Conservation (phyloP, 805 yeast species). For the Candida manassasensis region DNA sequence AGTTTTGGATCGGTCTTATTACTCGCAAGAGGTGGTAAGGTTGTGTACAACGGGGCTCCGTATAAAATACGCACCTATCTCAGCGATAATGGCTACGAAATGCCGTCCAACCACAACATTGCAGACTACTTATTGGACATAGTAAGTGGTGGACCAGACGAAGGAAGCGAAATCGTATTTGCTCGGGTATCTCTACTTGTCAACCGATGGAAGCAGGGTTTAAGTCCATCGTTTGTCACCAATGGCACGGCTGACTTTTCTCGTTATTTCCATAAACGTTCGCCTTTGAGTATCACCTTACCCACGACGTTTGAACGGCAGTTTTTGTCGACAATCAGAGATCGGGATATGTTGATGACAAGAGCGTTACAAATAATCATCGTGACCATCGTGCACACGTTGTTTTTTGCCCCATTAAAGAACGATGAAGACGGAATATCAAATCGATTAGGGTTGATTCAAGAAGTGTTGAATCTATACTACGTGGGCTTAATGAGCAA, state of each 20-base stretch:
- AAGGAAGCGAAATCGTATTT: conserved; percentile 16
- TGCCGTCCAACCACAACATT: conserved; percentile 56
- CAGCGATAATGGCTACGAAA: conserved; percentile 36
- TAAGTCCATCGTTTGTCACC: conserved; percentile 16
- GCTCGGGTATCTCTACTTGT: conserved; percentile 23
- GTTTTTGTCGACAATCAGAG: conserved; percentile 28
- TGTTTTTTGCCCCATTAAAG: conserved; percentile 51
- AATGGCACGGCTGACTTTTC: conserved; percentile 33
- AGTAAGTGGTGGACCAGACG: conserved; percentile 43
- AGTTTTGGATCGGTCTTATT: conserved; percentile 68
- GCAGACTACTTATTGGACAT: conserved; percentile 75
- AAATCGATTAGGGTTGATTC: conserved; percentile 71
- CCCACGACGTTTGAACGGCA: conserved; percentile 30
- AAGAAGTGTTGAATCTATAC: conserved; percentile 66
- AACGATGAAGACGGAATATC: conserved; percentile 46
- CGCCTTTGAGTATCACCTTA: conserved; percentile 25
- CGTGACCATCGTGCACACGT: conserved; percentile 58
- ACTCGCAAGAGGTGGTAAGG: conserved; percentile 68
- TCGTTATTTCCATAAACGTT: conserved; percentile 29
- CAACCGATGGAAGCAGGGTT: conserved; percentile 25
- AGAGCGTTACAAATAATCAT: conserved; percentile 62
- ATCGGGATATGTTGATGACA: conserved; percentile 55
- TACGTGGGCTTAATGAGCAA: conserved; percentile 79
- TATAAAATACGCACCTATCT: conserved; percentile 45
- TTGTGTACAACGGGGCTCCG: conserved; percentile 62